A percentile compares a stretch with the other conserved stretches of the same genome.
Evolutionary conservation across 2,329 filamentous ascomycete genomes (phyloP).

Genomic region (Fusarium transvaalense): DNA sequence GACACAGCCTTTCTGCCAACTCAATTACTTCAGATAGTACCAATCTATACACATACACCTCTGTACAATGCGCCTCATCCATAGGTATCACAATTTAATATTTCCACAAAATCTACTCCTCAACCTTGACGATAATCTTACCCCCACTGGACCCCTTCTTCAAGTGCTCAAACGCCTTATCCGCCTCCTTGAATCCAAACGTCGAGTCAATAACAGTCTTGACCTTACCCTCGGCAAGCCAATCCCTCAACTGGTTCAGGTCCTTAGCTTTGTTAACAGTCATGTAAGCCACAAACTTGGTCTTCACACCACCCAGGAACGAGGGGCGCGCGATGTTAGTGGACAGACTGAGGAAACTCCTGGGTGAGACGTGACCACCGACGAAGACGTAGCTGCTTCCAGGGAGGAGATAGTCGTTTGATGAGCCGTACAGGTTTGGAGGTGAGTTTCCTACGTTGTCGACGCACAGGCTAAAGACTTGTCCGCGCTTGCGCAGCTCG

Average conservation of each 20-base stretch:
- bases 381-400: conserved; percentile 65
- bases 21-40: not conserved
- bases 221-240: conserved; percentile 70
- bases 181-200: conserved; percentile 68
- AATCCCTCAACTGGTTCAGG: conserved; percentile 63
- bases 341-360: conserved; percentile 43
- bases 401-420: conserved; percentile 62
- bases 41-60: not conserved
- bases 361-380: conserved; percentile 55
- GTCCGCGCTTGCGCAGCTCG: conserved; percentile 60
- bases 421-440: conserved; percentile 64
- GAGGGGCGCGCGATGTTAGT: conserved; percentile 48
- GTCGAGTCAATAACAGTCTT: conserved; percentile 67
- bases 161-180: conserved; percentile 68
- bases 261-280: conserved; percentile 59
- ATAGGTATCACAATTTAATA: conserved; percentile 25
- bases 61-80: conserved; percentile 2
- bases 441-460: conserved; percentile 69
- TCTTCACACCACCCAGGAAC: conserved; percentile 57
- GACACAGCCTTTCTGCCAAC: not conserved
- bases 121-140: conserved; percentile 65
- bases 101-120: conserved; percentile 17
- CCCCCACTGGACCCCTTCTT: conserved; percentile 70
- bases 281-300: conserved; percentile 57
- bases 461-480: conserved; percentile 64